These are phyloP conservation scores for Atkinsonella hypoxylon DNA, from an alignment of 2,329 filamentous ascomycete genomes.

Conservation along the genomic window DNA sequence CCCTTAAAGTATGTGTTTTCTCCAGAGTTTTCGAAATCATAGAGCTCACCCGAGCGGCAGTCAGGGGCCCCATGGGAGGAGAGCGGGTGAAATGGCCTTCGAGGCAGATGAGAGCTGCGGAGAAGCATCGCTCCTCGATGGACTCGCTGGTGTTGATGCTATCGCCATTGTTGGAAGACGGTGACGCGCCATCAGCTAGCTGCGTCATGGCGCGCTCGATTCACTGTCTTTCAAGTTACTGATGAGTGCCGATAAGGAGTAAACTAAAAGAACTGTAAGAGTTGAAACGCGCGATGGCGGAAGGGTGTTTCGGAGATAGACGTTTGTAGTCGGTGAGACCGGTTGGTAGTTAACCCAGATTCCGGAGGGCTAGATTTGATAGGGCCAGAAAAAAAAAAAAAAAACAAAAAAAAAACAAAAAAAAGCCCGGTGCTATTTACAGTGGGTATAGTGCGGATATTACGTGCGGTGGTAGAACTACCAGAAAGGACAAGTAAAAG, in stretches of 20 bases:
- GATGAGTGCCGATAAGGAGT: neutral
- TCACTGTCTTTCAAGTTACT: neutral
- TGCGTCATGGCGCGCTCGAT: constrained; percentile 14
- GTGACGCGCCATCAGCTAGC: constrained; percentile 13
- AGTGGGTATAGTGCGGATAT: no score
- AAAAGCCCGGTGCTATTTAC: no score
- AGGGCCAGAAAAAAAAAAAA: constrained; percentile 7
- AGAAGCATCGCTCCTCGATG: constrained; percentile 53
- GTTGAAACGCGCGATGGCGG: neutral
- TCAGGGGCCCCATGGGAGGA: constrained; percentile 44
- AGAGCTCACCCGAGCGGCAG: constrained; percentile 39
- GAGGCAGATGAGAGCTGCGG: constrained; percentile 46
- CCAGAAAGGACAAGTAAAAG: no score
- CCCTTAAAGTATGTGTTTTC: constrained; percentile 49
- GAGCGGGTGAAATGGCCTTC: constrained; percentile 48
- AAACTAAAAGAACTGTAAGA: neutral
- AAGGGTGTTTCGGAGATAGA: neutral
- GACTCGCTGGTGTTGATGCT: constrained; percentile 26
- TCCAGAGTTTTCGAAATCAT: constrained; percentile 51
- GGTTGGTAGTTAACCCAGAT: neutral
- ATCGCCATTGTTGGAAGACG: constrained; percentile 9
- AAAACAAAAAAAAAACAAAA: neutral
- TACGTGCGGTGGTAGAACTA: no score
- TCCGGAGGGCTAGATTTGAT: constrained; percentile 3
- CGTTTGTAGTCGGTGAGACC: neutral